A percentile compares a stretch with the other conserved stretches of the same genome.
Evolutionary conservation across 2,329 filamentous ascomycete genomes (phyloP).

Genomic region (Elsinoe arachidis): DNA sequence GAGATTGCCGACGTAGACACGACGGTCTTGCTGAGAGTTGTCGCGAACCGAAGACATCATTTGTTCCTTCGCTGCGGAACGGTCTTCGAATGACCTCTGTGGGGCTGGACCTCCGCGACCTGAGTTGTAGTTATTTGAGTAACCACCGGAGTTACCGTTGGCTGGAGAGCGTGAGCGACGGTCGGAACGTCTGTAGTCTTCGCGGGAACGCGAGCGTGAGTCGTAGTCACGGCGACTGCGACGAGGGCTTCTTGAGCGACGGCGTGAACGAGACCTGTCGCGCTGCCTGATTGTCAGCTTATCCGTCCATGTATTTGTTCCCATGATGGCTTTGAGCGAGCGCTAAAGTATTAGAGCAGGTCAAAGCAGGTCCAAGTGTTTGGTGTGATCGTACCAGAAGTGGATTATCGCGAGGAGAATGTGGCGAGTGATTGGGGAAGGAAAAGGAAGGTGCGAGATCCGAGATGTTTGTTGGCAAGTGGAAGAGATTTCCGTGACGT

Average conservation of each 20-base stretch:
- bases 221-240: constrained; percentile 54
- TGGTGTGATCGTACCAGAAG: neutral
- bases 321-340: neutral
- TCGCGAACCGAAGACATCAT: constrained; percentile 95
- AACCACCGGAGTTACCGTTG: constrained; percentile 64
- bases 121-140: constrained; percentile 48
- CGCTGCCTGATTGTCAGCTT: constrained; percentile 45
- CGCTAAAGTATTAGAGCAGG: constrained; percentile 6
- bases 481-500: constrained; percentile 4
- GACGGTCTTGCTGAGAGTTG: constrained; percentile 94
- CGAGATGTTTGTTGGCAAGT: neutral
- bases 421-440: neutral
- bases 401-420: neutral
- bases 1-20: constrained; percentile 97
- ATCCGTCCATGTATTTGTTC: neutral
- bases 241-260: constrained; percentile 42
- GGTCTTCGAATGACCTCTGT: constrained; percentile 69
- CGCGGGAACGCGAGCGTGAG: constrained; percentile 67
- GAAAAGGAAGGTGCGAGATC: neutral
- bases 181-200: constrained; percentile 38
- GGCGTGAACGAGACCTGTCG: constrained; percentile 73
- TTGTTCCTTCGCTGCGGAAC: constrained; percentile 73
- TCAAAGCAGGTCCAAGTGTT: constrained; percentile 2
- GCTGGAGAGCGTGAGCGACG: constrained; percentile 72
- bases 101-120: constrained; percentile 24